Percentiles rank a stretch among this genome's conserved stretches.
phyloP scores from a whole-genome alignment of 23 red algal species.

The Chondrus crispus region DNA sequence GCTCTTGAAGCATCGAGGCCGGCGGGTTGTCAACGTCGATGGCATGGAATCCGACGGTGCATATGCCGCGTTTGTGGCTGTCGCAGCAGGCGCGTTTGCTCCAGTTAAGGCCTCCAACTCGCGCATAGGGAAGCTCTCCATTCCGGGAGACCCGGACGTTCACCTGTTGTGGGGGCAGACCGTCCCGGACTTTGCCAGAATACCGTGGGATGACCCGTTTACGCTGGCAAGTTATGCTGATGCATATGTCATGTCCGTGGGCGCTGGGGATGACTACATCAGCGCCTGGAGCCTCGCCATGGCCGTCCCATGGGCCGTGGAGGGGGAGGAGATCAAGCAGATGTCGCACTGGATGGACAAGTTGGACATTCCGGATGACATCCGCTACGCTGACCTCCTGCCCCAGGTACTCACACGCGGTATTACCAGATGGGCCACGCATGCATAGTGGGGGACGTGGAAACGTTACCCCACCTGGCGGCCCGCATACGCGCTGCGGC shows the following conservation, averaged over 20 bases:
- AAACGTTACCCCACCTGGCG: too few species aligned
- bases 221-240: not conserved
- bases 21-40: too few species aligned
- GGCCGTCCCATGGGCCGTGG: not conserved
- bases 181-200: not conserved
- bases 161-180: not conserved
- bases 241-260: not conserved
- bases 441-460: too few species aligned
- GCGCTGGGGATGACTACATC: not conserved
- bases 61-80: too few species aligned
- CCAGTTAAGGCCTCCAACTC: not conserved
- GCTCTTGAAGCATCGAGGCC: too few species aligned
- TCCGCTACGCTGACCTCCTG: too few species aligned
- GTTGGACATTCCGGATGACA: not conserved
- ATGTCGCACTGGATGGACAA: not conserved
- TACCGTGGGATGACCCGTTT: not conserved
- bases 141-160: not conserved
- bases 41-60: too few species aligned
- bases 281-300: not conserved
- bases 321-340: not conserved
- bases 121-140: not conserved
- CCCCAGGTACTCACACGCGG: too few species aligned
- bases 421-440: too few species aligned
- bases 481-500: too few species aligned
- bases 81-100: not conserved